phyloP scores from a whole-genome alignment of 202 grass and related monocot genomes.

The Brachypodium distachyon region DNA sequence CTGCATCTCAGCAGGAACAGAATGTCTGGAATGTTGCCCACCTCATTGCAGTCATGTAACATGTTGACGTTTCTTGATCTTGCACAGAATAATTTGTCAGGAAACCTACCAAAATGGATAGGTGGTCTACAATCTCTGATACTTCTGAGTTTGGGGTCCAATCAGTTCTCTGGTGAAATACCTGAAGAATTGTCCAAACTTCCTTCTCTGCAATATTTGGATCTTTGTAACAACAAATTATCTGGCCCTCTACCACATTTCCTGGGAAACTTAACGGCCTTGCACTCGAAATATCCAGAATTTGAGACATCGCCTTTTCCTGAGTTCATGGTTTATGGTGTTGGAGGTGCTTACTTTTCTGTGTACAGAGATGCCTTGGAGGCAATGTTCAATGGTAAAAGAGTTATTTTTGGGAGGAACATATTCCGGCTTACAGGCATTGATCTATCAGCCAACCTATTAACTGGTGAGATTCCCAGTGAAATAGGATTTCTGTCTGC shows the following conservation, averaged over 20 bases:
- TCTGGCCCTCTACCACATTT: neutral
- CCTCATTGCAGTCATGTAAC: constrained; percentile 7
- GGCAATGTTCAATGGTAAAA: fast-evolving
- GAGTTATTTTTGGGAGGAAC: fast-evolving
- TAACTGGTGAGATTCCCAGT: constrained; percentile 25
- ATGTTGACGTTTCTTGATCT: constrained; percentile 15
- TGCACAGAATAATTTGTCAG: constrained; percentile 23
- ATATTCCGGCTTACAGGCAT: neutral
- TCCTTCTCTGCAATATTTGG: constrained; percentile 9
- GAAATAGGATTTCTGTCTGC: constrained; percentile 1
- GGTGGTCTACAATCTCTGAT: neutral
- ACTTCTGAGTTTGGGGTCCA: neutral
- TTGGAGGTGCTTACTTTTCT: neutral
- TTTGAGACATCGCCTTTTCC: neutral
- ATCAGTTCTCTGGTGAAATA: constrained; percentile 29
- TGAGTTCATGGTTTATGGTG: neutral
- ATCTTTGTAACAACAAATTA: constrained; percentile 8
- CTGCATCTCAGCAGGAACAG: constrained; percentile 20
- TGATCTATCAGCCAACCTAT: constrained; percentile 31
- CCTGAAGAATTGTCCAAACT: constrained; percentile 24
- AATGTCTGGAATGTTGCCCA: constrained; percentile 23
- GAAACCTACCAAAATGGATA: constrained; percentile 41
- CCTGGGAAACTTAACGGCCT: constrained; percentile 13
- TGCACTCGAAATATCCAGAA: fast-evolving
- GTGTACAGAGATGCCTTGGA: neutral